Evolutionary conservation across 495 filamentous ascomycete species (phyloP), one percentile per base, ranked within the genome.

Genomic region (Parathielavia hyrcaniae): DNA sequence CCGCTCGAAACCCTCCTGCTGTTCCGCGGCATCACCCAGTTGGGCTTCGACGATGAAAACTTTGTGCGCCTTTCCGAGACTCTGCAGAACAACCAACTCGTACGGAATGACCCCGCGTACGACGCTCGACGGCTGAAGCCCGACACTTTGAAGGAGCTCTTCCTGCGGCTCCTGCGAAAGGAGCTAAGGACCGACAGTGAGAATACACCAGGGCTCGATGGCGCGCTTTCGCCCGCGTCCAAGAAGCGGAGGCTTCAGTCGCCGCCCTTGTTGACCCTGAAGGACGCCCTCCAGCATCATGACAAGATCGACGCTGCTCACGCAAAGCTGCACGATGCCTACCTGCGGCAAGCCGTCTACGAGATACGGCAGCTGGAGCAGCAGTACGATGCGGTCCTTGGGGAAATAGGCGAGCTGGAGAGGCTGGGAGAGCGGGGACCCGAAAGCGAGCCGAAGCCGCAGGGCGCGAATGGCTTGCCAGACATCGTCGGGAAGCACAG

Each of bases 1-100:
- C 86, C 86, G 53, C 86, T 96, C 75, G 92, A 97, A 79, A 84
- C 82, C 36, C 80, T 97, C 19, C 81, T 97, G 55, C 82, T 98
- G 60, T 93, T 96, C 73, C 90, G 95, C 71, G 85, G 86, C 11
- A 82, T 98, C 47, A 80, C 81, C 48, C 71, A 79, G 40, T 79
- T 84, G 68, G 87, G 88, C 64, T 73, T 81, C 56, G 78, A 84
- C 46, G 76, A 81, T 17, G 63, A 81, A 45, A 83, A 79, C 53
- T 97, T 97, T 69, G 72, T 69, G 46, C 76, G 75, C 43, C 88
- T 96, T 56, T 91, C 92, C 51, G 79, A 86, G 47, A 71, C 83
- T 26, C 77, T 98, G 61, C 81, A 82, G 67, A 83, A 78, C 61
- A 89, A 91, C 66, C 73, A 77, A 9, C 74, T 88, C 46, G 74